phyloP scores from a whole-genome alignment of 2,329 filamentous ascomycete species.

The Sporothrix schenckii region DNA sequence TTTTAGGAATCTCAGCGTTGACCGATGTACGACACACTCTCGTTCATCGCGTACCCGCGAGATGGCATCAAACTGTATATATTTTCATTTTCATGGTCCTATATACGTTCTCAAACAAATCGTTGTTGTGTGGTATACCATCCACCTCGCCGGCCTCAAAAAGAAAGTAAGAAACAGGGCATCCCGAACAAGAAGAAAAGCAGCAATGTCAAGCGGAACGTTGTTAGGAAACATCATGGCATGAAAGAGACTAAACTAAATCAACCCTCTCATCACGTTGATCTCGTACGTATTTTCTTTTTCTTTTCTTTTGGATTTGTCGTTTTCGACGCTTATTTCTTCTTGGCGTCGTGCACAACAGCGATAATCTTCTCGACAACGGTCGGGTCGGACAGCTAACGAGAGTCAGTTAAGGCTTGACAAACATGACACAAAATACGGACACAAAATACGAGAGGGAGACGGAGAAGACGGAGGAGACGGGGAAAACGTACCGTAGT shows the following conservation, averaged over 20 bases:
- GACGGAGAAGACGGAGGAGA: not conserved
- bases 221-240: not conserved
- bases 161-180: conserved; percentile 30
- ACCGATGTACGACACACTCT: not conserved
- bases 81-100: conserved; percentile 13
- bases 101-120: conserved; percentile 21
- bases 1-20: not conserved
- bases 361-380: conserved; percentile 90
- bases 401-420: conserved; percentile 23
- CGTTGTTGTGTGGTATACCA: conserved; percentile 23
- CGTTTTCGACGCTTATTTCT: conserved; percentile 47
- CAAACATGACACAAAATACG: not conserved
- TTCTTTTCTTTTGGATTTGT: not conserved
- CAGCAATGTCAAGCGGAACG: not conserved
- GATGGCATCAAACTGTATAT: conserved; percentile 2
- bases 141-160: conserved; percentile 29
- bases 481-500: conserved; percentile 72
- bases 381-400: conserved; percentile 80
- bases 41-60: not conserved
- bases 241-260: conserved; percentile 5
- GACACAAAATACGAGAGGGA: not conserved
- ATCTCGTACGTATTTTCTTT: conserved; percentile 19
- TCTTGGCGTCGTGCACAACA: conserved; percentile 67
- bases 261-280: conserved; percentile 9
- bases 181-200: not conserved